Conservation (phyloP, 345 rosid species). For the Gossypium raimondii region DNA sequence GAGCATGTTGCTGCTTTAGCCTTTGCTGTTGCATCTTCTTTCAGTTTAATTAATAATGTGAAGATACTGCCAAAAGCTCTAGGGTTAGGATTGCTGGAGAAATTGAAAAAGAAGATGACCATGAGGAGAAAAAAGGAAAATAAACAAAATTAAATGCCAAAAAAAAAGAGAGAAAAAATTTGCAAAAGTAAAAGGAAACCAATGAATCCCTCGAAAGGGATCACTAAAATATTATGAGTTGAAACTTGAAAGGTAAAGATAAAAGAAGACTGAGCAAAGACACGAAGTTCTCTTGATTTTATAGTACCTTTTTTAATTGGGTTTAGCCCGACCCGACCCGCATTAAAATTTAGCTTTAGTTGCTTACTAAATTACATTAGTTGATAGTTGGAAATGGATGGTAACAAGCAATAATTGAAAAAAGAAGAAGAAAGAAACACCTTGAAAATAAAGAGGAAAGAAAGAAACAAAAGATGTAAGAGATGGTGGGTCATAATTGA, state of each 20-base stretch:
- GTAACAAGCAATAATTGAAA: no score
- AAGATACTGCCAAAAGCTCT: neutral
- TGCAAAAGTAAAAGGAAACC: neutral
- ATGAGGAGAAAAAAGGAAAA: no score
- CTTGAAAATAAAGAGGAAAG: no score
- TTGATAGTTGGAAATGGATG: no score
- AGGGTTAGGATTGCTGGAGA: slow-evolving; percentile 12
- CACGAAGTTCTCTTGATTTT: no score
- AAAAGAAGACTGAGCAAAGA: neutral
- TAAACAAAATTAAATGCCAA: neutral
- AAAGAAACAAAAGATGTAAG: no score
- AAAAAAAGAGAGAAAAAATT: neutral
- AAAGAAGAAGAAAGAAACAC: no score
- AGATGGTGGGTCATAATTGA: no score
- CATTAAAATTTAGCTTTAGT: no score
- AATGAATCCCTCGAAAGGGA: slow-evolving; percentile 32
- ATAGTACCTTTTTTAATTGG: no score
- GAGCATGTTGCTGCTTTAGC: slow-evolving; percentile 55
- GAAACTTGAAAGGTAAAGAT: neutral
- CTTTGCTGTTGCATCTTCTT: slow-evolving; percentile 50
- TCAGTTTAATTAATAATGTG: neutral
- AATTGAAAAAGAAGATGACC: neutral
- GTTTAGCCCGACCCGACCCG: no score
- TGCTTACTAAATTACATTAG: no score
- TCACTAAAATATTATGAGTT: slow-evolving; percentile 7